phyloP scores from a whole-genome alignment of 108 stramenopile genomes.

The Pelagomonas calceolata region DNA sequence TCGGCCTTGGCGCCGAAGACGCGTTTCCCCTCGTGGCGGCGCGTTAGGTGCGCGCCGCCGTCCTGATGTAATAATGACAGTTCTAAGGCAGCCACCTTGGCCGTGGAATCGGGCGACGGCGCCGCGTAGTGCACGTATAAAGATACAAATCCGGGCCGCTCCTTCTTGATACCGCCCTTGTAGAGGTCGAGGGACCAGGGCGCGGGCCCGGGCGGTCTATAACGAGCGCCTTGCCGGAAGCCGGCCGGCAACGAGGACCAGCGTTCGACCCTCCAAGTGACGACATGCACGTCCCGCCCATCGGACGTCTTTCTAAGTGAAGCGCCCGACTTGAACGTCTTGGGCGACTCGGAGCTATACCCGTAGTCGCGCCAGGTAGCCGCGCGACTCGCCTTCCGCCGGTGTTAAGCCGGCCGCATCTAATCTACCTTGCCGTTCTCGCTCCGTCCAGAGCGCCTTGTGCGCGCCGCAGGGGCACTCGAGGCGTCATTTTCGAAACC shows the following conservation, averaged over 20 bases:
- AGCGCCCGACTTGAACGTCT: too few relatives aligned
- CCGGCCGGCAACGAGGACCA: not conserved
- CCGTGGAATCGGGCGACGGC: not conserved
- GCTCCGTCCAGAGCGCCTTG: not conserved
- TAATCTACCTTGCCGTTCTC: not conserved
- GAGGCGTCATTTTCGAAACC: not conserved
- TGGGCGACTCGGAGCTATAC: too few relatives aligned
- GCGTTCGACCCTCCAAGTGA: not conserved
- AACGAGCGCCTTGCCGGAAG: not conserved
- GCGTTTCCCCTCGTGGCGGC: not conserved
- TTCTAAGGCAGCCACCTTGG: not conserved
- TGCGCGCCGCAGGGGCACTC: not conserved
- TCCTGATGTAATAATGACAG: not conserved
- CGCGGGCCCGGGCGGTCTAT: not conserved
- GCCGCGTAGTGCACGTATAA: not conserved
- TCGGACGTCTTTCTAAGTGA: too few relatives aligned
- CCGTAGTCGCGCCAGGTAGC: too few relatives aligned
- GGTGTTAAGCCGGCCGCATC: too few relatives aligned
- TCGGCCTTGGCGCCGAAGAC: not conserved
- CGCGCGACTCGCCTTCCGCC: too few relatives aligned
- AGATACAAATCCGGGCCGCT: not conserved
- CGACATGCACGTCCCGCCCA: not conserved
- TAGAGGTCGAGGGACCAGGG: slow-evolving; percentile 1
- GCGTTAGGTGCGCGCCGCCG: not conserved
- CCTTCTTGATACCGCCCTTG: not conserved